These are phyloP conservation scores for Aspergillus sp. DNA, from an alignment of 2,329 filamentous ascomycete genomes.

Conservation along the genomic window DNA sequence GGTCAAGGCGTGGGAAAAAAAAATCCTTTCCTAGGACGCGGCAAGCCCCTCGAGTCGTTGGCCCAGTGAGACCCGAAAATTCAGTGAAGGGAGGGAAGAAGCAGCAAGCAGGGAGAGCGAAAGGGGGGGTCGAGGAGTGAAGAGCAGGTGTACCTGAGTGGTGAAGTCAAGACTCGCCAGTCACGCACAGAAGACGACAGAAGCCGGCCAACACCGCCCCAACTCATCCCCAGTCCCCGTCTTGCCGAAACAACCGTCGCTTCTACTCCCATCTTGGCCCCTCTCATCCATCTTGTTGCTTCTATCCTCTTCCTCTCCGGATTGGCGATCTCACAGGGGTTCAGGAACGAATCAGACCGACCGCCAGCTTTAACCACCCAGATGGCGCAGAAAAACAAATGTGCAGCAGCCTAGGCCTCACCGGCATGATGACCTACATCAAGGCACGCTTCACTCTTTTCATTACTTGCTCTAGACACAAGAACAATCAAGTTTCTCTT, in stretches of 20 bases:
- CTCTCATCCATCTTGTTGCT: not conserved
- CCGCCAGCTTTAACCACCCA: not conserved
- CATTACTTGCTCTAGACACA: not conserved
- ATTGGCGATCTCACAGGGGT: not conserved
- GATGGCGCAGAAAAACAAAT: slow-evolving; percentile 6
- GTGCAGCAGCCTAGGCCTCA: not conserved
- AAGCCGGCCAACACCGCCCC: slow-evolving; percentile 3
- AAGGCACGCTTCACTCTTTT: not conserved
- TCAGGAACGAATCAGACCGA: too few species aligned
- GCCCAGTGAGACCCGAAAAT: not conserved
- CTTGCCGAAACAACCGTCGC: not conserved
- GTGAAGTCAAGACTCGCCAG: slow-evolving; percentile 15
- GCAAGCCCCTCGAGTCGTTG: not conserved
- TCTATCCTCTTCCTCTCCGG: not conserved
- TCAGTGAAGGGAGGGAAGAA: not conserved
- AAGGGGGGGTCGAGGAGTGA: slow-evolving; percentile 1
- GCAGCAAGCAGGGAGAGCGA: not conserved
- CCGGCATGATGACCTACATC: slow-evolving; percentile 10
- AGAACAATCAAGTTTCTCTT: not conserved
- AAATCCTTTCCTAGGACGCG: not conserved
- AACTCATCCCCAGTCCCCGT: not conserved
- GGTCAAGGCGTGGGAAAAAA: not conserved
- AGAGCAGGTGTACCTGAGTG: slow-evolving; percentile 3
- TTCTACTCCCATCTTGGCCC: not conserved
- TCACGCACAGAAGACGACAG: slow-evolving; percentile 8